A percentile compares a stretch with the other conserved stretches of the same genome.
phyloP scores from a whole-genome alignment of 2,329 filamentous ascomycete species.

The Laburnicola sp. region DNA sequence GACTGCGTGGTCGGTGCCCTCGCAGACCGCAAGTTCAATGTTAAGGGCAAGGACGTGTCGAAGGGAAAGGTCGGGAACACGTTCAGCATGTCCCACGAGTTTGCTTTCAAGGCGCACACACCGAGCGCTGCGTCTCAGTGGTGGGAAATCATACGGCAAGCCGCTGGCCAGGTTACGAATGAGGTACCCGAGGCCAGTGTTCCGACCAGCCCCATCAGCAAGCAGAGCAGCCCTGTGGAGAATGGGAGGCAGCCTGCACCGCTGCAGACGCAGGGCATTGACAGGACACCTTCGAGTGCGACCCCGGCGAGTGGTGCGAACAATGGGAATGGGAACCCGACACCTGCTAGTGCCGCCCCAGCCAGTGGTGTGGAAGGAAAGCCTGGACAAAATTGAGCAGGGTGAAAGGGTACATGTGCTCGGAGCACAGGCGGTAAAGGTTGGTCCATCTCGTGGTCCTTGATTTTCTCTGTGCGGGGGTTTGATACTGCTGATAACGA shows the following conservation, averaged over 20 bases:
- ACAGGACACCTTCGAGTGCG: constrained; percentile 25
- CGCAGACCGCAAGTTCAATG: constrained; percentile 81
- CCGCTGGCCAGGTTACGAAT: constrained; percentile 56
- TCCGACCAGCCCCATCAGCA: constrained; percentile 42
- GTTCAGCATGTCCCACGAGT: constrained; percentile 76
- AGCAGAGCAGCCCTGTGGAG: constrained; percentile 21
- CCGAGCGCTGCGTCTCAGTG: constrained; percentile 80
- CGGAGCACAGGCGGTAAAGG: no score
- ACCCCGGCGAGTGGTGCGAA: constrained; percentile 8
- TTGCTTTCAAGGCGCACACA: constrained; percentile 85
- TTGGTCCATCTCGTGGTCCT: not conserved
- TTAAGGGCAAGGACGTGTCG: constrained; percentile 92
- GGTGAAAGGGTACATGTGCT: no score
- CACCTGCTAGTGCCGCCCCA: constrained; percentile 18
- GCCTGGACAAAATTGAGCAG: constrained; percentile 35
- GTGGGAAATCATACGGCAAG: constrained; percentile 71
- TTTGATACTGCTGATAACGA: not conserved
- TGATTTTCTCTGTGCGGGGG: not conserved
- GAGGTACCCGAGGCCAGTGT: constrained; percentile 44
- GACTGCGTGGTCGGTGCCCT: constrained; percentile 78
- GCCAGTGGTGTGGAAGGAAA: constrained; percentile 32
- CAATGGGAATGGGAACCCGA: constrained; percentile 1
- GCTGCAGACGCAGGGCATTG: constrained; percentile 40
- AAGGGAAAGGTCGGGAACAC: constrained; percentile 77
- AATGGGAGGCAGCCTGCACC: constrained; percentile 29